These are phyloP conservation scores for Xylariales sp. DNA, from an alignment of 2,329 filamentous ascomycete genomes.

Conservation along the genomic window DNA sequence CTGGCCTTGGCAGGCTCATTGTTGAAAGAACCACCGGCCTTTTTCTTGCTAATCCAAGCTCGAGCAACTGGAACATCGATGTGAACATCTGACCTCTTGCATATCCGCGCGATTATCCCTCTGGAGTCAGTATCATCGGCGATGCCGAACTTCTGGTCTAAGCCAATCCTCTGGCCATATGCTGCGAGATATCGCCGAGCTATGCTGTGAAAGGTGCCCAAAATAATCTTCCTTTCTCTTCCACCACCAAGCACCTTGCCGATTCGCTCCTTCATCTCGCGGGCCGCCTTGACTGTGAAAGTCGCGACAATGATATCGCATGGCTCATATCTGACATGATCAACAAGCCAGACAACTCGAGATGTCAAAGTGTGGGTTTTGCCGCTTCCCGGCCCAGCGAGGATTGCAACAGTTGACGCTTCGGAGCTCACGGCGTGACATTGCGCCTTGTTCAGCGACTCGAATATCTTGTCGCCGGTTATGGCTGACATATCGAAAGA, in stretches of 20 bases:
- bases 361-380: slow-evolving; percentile 96
- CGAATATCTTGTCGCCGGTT: slow-evolving; percentile 31
- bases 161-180: slow-evolving; percentile 80
- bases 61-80: slow-evolving; percentile 69
- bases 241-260: slow-evolving; percentile 74
- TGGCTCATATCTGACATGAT: slow-evolving; percentile 66
- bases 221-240: slow-evolving; percentile 68
- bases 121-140: slow-evolving; percentile 78
- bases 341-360: slow-evolving; percentile 83
- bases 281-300: slow-evolving; percentile 92
- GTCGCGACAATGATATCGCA: slow-evolving; percentile 92
- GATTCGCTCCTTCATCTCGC: slow-evolving; percentile 89
- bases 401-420: slow-evolving; percentile 56
- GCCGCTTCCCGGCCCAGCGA: slow-evolving; percentile 67
- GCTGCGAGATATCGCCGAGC: slow-evolving; percentile 75
- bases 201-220: slow-evolving; percentile 95
- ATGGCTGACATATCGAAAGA: slow-evolving; percentile 18
- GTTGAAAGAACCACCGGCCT: slow-evolving; percentile 47
- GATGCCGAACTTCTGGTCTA: slow-evolving; percentile 82
- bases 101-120: slow-evolving; percentile 75
- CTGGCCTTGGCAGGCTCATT: slow-evolving; percentile 37
- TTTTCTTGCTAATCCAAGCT: slow-evolving; percentile 68
- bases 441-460: slow-evolving; percentile 51
- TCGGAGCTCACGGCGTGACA: slow-evolving; percentile 49
- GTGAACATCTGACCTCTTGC: slow-evolving; percentile 64